Conservation (phyloP, 331 rosid species). For the Pyrus hybrid region DNA sequence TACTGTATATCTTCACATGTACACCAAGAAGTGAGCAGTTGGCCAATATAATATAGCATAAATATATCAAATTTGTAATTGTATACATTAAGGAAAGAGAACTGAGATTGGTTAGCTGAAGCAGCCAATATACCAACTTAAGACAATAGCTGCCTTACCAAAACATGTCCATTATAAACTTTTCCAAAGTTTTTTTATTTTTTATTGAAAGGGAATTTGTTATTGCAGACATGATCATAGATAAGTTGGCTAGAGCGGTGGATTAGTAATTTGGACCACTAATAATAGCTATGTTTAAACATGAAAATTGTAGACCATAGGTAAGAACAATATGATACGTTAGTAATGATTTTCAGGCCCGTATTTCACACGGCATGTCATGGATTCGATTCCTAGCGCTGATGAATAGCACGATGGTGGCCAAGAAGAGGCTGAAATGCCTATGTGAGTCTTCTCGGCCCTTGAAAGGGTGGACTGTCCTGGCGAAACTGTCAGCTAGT, state of each 20-base stretch:
- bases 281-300: too few relatives aligned
- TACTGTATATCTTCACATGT: not conserved
- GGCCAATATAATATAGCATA: not conserved
- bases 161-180: conserved; percentile 15
- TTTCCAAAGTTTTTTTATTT: conserved; percentile 18
- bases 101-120: conserved; percentile 37
- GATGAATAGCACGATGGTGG: too few relatives aligned
- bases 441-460: too few relatives aligned
- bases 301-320: too few relatives aligned
- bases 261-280: too few relatives aligned
- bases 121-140: conserved; percentile 59
- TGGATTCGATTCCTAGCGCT: too few relatives aligned
- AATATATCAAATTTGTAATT: not conserved
- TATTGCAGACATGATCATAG: not conserved
- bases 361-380: fast-evolving
- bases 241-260: too few relatives aligned
- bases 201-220: not conserved
- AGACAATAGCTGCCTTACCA: conserved; percentile 61
- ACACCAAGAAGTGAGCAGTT: not conserved
- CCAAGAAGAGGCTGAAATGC: too few relatives aligned
- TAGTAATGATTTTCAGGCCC: too few relatives aligned
- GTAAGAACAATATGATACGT: too few relatives aligned
- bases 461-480: too few relatives aligned
- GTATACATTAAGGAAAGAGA: conserved; percentile 18
- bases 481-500: too few relatives aligned